Base-by-base conservation (phyloP, 2,329 filamentous ascomycete genomes). In the Aspergillus sp. region DNA sequence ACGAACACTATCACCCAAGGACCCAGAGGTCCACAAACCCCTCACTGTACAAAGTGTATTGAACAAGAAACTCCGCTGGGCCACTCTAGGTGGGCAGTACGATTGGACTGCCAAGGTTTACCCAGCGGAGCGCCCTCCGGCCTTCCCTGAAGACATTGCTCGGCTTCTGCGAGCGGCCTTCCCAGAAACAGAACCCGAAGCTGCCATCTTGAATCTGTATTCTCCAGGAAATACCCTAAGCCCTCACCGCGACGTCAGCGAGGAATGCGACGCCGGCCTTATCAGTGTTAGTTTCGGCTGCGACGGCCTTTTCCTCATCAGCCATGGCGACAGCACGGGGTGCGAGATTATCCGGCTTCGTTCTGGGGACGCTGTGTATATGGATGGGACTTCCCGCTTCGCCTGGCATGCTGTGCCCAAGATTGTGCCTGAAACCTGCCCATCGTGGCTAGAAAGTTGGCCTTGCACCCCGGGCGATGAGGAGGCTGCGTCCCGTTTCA, bases 341-440 rank as follows among this genome's bases (percentile, higher is more conserved):
- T 76, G 75, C n/a, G 75, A 78, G 33, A 60, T 74, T 24, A 68
- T 96, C 37, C 82, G 89, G 21, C 79, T 98, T 39, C 82, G 87
- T 23, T 96, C 91, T 1, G 93, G 95, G 0, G 93, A 97, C 77
- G 91, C 87, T 0, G 86, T 98, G 1, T 92, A 96, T 69, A 98
- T 99, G 93, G 87, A 85, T 50, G 84, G 89, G 19, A 81, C 86
- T 57, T 89, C 90, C 4, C 82, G 95, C 44, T 96, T 91, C 75
- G 93, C 93, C 2, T 98, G 93, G 93, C 95, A 98, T 76, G 93
- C 90, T 12, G 92, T 98, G 12, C 93, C 95, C 6, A 95, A 93
- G 72, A 88, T 98, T 12, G 70, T 97, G 37, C 83, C 86, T 47
- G 84, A 79, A 1, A 96, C 91, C 0, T 98, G 93, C 74, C 93